These are phyloP conservation scores for Nothophytophthora sp. DNA, from an alignment of 352 stramenopile genomes.

Conservation along the genomic window DNA sequence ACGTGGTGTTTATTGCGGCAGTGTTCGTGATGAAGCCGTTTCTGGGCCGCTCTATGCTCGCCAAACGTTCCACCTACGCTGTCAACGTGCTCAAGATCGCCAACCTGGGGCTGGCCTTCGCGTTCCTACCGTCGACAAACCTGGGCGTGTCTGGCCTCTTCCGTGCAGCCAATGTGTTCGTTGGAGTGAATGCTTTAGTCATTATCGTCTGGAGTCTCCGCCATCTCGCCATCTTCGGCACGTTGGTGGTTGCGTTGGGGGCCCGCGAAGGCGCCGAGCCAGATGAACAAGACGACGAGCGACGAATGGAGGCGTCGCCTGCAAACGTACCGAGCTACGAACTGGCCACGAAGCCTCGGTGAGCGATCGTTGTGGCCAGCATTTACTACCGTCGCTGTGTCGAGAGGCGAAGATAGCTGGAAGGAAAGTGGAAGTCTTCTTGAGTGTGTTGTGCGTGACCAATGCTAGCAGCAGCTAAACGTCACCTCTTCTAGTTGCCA, in stretches of 20 bases:
- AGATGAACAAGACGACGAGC: no score
- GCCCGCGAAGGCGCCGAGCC: constrained; percentile 1
- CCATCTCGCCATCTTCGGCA: constrained; percentile 48
- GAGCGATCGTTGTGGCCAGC: no score
- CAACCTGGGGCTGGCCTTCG: constrained; percentile 61
- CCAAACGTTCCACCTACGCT: constrained; percentile 43
- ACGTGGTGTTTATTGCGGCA: constrained; percentile 50
- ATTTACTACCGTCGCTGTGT: no score
- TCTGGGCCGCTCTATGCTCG: constrained; percentile 35
- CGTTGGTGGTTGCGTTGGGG: constrained; percentile 14
- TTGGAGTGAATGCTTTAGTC: constrained; percentile 48
- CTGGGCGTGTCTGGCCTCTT: constrained; percentile 15
- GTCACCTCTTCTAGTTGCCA: no score
- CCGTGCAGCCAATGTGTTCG: constrained; percentile 36
- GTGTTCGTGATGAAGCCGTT: constrained; percentile 49
- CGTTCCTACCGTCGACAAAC: constrained; percentile 58
- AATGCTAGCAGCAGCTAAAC: no score
- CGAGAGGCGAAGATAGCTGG: no score
- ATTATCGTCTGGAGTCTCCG: constrained; percentile 48
- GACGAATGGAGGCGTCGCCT: constrained; percentile 2
- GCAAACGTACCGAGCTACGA: not conserved
- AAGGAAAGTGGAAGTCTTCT: no score
- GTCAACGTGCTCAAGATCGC: constrained; percentile 55
- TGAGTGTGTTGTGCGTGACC: no score
- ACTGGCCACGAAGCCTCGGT: not conserved